These are phyloP conservation scores for Lanzia echinophila DNA, from an alignment of 2,329 filamentous ascomycete species.

Conservation along the genomic window DNA sequence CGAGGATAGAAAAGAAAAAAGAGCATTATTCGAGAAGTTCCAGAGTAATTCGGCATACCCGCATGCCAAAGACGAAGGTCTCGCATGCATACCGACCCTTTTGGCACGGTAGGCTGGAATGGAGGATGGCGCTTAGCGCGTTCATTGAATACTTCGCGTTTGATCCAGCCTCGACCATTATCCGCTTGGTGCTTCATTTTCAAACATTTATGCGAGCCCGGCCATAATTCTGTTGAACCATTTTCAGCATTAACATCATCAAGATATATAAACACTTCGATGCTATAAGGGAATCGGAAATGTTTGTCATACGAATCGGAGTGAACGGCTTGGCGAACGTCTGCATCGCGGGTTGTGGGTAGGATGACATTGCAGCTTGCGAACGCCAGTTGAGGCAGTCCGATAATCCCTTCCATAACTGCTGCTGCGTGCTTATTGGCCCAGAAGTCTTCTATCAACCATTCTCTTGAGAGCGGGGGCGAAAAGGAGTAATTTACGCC, in stretches of 20 bases:
- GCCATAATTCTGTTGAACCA: slow-evolving; percentile 46
- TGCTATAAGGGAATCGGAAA: slow-evolving; percentile 41
- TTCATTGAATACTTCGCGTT: slow-evolving; percentile 29
- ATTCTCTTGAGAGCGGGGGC: slow-evolving; percentile 30
- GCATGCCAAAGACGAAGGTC: slow-evolving; percentile 37
- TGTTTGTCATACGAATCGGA: slow-evolving; percentile 52
- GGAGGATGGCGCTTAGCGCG: slow-evolving; percentile 9
- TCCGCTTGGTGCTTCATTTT: neutral
- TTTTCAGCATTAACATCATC: slow-evolving; percentile 38
- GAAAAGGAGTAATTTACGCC: slow-evolving; percentile 38
- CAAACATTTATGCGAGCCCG: slow-evolving; percentile 36
- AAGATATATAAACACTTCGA: slow-evolving; percentile 41
- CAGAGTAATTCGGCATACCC: slow-evolving; percentile 49
- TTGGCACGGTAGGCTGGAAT: slow-evolving; percentile 6
- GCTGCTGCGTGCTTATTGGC: slow-evolving; percentile 32
- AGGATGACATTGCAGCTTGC: slow-evolving; percentile 30
- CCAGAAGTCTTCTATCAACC: slow-evolving; percentile 34
- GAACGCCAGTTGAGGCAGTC: slow-evolving; percentile 30
- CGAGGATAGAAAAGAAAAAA: slow-evolving; percentile 26
- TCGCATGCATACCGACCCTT: slow-evolving; percentile 11
- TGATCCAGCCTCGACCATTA: slow-evolving; percentile 10
- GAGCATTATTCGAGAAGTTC: slow-evolving; percentile 47
- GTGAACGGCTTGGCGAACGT: slow-evolving; percentile 47
- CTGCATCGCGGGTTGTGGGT: slow-evolving; percentile 17
- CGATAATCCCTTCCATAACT: slow-evolving; percentile 30